Percentiles rank a stretch among this genome's conserved stretches.
These are phyloP conservation scores for Termitomyces heimii DNA, from an alignment of 768 basidiomycete species.

Conservation along the genomic window DNA sequence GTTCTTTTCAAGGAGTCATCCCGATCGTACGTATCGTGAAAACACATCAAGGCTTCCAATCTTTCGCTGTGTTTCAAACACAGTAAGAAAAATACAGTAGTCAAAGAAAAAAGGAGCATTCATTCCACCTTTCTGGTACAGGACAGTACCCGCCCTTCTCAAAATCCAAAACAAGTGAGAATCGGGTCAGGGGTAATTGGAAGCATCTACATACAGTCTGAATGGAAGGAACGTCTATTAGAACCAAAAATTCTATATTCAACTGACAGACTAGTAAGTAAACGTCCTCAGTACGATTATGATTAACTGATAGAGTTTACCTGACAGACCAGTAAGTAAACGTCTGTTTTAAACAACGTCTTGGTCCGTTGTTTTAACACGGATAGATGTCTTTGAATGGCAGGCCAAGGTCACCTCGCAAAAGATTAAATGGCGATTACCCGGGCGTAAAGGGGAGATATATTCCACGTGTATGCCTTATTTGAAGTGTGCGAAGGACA, in stretches of 20 bases:
- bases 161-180: conserved; percentile 29
- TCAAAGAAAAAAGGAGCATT: conserved; percentile 69
- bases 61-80: conserved; percentile 43
- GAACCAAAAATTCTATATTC: too few relatives aligned
- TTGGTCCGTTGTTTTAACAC: conserved; percentile 16
- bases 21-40: too few relatives aligned
- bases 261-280: too few relatives aligned
- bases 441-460: conserved; percentile 77
- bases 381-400: background rate
- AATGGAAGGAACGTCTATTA: conserved; percentile 76
- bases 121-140: conserved; percentile 89
- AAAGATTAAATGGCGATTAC: conserved; percentile 67
- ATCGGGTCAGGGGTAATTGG: background rate
- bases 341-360: too few relatives aligned
- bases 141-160: conserved; percentile 61
- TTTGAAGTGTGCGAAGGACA: conserved; percentile 10
- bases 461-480: conserved; percentile 81
- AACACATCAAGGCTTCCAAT: conserved; percentile 82
- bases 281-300: too few relatives aligned
- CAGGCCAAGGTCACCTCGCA: conserved; percentile 46
- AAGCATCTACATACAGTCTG: conserved; percentile 55
- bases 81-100: background rate
- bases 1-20: conserved; percentile 74
- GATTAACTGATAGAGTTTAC: too few relatives aligned
- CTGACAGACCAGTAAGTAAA: too few relatives aligned